phyloP scores from a whole-genome alignment of 768 basidiomycete species.

The Suillus discolor region DNA sequence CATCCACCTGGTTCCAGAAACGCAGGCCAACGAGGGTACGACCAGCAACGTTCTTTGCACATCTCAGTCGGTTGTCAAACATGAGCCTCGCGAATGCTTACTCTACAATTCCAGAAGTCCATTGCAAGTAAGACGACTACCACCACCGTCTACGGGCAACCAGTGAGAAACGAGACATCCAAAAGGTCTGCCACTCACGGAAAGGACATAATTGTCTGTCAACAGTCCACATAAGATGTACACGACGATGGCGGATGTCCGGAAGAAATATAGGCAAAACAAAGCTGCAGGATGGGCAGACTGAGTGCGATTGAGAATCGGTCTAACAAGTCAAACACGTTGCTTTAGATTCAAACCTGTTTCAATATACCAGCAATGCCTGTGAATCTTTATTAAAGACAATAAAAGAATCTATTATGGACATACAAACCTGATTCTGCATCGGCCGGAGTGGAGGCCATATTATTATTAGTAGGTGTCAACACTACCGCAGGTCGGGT shows the following conservation, averaged over 20 bases:
- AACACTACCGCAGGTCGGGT: slow-evolving; percentile 52
- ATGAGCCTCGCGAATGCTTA: slow-evolving; percentile 35
- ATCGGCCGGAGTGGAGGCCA: slow-evolving; percentile 61
- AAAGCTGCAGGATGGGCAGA: slow-evolving; percentile 82
- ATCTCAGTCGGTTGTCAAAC: slow-evolving; percentile 2
- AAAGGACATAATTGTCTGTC: slow-evolving; percentile 89
- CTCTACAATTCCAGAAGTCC: slow-evolving; percentile 99
- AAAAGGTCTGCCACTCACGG: slow-evolving; percentile 52
- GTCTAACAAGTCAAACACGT: slow-evolving; percentile 5
- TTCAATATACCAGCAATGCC: slow-evolving; percentile 76
- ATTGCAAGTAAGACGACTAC: slow-evolving; percentile 94
- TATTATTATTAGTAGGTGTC: slow-evolving; percentile 51
- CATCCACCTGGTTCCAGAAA: slow-evolving; percentile 98
- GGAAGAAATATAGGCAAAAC: slow-evolving; percentile 89
- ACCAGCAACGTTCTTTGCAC: slow-evolving; percentile 84
- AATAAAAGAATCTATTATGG: neutral
- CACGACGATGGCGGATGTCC: slow-evolving; percentile 83
- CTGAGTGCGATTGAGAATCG: slow-evolving; percentile 38
- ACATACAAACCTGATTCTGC: slow-evolving; percentile 68
- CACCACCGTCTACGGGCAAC: slow-evolving; percentile 64
- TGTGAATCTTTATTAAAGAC: slow-evolving; percentile 27
- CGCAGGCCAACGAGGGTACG: slow-evolving; percentile 91
- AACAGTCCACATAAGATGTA: slow-evolving; percentile 94
- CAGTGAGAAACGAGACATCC: neutral
- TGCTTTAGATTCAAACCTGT: slow-evolving; percentile 49